Evolutionary conservation across 129 eudicot genomes (phyloP), one percentile per base, ranked within the genome.

Genomic region (Flaveria robusta): DNA sequence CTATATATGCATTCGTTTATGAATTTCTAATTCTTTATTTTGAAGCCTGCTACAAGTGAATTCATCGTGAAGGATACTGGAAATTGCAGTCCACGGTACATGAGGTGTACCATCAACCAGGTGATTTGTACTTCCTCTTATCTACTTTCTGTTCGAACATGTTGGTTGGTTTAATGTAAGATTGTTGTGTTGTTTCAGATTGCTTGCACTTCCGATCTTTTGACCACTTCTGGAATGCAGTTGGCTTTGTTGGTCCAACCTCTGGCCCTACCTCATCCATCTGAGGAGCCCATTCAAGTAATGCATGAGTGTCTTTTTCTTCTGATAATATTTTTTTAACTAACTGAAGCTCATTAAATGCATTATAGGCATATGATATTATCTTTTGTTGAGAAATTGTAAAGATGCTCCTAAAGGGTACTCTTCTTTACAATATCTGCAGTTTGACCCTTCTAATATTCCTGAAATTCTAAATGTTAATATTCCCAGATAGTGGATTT

Each of bases 231-330:
- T 24, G 97, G 96, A 82, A 91, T 95, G 99, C 99, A 89, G 81
- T 78, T 95, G 87, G 94, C 99, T 66, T 72, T 95, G 77, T 78
- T 95, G 82, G 99, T 95, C 67, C 99, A 95, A 83, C 99, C 99
- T 60, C 79, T 95, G 80, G 97, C 99, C 63, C 96, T 95, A 62
- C 97, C 96, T 56, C 99, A 95, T 84, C 99, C 97, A 26, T 95
- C 99, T 50, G 99, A 95, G 83, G 99, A 95, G 62, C 96, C 96
- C 54, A 89, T 95, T 62, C 99, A 95, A 81, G 99, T 93, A 89
- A 85, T 77, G 68, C 78, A 47, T 63, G 1, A 16, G 18, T 19
- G n/a, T 27, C 39, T 19, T 59, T 24, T 68, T 23, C 74, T 72
- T 39, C 5, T 72, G 22, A 19, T 73, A 24, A 63, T 63, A 1